Evolutionary conservation across 139 green algal genomes (phyloP), one percentile per base, ranked within the genome.

Genomic region (Limnomonas spitsbergensis): DNA sequence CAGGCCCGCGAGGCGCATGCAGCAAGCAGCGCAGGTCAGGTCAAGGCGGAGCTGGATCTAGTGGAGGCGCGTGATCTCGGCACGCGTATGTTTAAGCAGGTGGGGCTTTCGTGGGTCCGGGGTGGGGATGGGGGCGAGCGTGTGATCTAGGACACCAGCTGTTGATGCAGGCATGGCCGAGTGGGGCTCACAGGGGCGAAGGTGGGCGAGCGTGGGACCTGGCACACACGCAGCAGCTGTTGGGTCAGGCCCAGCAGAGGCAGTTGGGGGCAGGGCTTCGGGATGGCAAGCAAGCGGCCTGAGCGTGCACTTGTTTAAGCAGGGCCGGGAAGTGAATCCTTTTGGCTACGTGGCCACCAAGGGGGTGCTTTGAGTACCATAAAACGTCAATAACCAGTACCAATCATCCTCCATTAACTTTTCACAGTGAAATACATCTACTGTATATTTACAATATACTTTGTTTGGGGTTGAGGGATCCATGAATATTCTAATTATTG

Each of bases 71-170:
- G 78, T 37, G 77, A 83, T 37, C 78, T 82, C 69, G 81, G 84
- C 2, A 79, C 88, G 29, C 53, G 68, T 0, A 31, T 56, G 27
- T 29, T 91, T 47, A 47, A 69, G 29, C 89, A 90, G 40, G 75
- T 83, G 27, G 56, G n/a, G n/a, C n/a, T n/a, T n/a, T n/a, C n/a
- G n/a, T n/a, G n/a, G n/a, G n/a, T n/a, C n/a, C n/a, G n/a, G n/a
- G n/a, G n/a, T n/a, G n/a, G n/a, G n/a, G n/a, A n/a, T n/a, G n/a
- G n/a, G n/a, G n/a, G n/a, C n/a, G n/a, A n/a, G n/a, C n/a, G n/a
- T n/a, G n/a, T n/a, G n/a, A n/a, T n/a, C n/a, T n/a, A n/a, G n/a
- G n/a, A n/a, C n/a, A n/a, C n/a, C n/a, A n/a, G n/a, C n/a, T n/a
- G n/a, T n/a, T n/a, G n/a, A n/a, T n/a, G n/a, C n/a, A n/a, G n/a